Evolutionary conservation across 2,329 filamentous ascomycete genomes (phyloP).

Genomic region (Ophioceras dolichostomum): DNA sequence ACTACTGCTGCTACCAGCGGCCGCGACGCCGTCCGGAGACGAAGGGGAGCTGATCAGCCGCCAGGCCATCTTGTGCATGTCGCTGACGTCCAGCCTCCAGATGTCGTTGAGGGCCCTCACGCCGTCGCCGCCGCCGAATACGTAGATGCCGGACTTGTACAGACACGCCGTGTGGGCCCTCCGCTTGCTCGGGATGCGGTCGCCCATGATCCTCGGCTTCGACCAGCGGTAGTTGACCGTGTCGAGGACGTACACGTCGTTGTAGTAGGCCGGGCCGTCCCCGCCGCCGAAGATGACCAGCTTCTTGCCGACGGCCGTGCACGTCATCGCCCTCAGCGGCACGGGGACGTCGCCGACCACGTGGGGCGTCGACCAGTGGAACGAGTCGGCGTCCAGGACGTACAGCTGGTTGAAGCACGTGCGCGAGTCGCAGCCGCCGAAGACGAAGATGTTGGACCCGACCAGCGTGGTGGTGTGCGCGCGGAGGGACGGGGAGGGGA

Average conservation of each 20-base stretch:
- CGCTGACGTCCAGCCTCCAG: constrained; percentile 58
- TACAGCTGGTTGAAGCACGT: constrained; percentile 60
- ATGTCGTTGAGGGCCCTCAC: constrained; percentile 60
- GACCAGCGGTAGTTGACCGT: constrained; percentile 58
- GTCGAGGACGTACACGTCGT: constrained; percentile 61
- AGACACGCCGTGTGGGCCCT: constrained; percentile 60
- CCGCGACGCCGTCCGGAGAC: constrained; percentile 4
- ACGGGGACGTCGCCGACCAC: constrained; percentile 53
- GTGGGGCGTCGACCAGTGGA: constrained; percentile 55
- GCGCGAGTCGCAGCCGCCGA: constrained; percentile 55
- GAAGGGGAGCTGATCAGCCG: constrained; percentile 42
- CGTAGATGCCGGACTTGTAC: constrained; percentile 58
- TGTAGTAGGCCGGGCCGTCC: constrained; percentile 59
- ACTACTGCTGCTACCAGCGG: too few species aligned
- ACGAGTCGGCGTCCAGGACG: constrained; percentile 56
- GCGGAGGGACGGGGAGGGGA: constrained; percentile 46
- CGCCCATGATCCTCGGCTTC: constrained; percentile 46
- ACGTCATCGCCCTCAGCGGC: constrained; percentile 59
- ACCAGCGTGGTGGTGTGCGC: constrained; percentile 57
- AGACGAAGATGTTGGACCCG: constrained; percentile 55
- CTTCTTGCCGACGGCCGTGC: constrained; percentile 57
- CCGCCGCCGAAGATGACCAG: constrained; percentile 58
- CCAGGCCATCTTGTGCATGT: constrained; percentile 57
- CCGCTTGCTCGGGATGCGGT: constrained; percentile 45
- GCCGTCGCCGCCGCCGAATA: constrained; percentile 61